Base-by-base conservation (phyloP, 2,329 filamentous ascomycete species). In the Fonsecaea pedrosoi region DNA sequence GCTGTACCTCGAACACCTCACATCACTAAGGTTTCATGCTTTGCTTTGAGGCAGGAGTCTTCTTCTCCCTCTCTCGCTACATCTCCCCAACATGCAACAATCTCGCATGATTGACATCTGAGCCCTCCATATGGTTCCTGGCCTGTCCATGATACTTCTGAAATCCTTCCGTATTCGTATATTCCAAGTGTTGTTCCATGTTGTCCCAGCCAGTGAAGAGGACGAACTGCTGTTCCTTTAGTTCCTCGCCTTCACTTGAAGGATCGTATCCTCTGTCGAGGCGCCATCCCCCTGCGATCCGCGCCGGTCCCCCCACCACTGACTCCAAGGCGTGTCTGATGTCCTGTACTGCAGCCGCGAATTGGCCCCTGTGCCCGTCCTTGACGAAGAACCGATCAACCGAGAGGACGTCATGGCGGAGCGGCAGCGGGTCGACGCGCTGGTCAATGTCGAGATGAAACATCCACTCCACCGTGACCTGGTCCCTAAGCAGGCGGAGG, bases 201-300 rank as follows among this genome's bases (percentile, higher is more conserved):
- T 71, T 69, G 3, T 73, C 72, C 80, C 80, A 82, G 0, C 78
- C 78, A 34, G 68, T 77, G 18, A 83, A 76, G 0, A 82, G 50
- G 2, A 83, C 77, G 70, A 79, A 82, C 56, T 83, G 80, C 56
- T 83, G 80, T 12, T 81, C 77, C 54, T 77, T 75, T 30, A 18
- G 21, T 0, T 70, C 69, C 1, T 69, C 67, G 18, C 50, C 55
- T 32, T 64, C 55, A 13, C 21, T 25, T 10, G 60, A 66, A 3
- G 71, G 73, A 50, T 58, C 68, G 40, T 58, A 62, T 2, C 66
- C 66, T 9, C 72, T 72, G 55, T 82, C 80, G 15, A 82, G 67
- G 37, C 80, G 74, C 78, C 78, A 82, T 0, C 79, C 80, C 12
- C 77, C 77, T 10, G 74, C 73, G 38, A 78, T 68, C 1, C 57